Percentiles rank a stretch among this genome's conserved stretches.
Evolutionary conservation across 179 eudicot genomes (phyloP).

Genomic region (Sideroxylon spinosum): DNA sequence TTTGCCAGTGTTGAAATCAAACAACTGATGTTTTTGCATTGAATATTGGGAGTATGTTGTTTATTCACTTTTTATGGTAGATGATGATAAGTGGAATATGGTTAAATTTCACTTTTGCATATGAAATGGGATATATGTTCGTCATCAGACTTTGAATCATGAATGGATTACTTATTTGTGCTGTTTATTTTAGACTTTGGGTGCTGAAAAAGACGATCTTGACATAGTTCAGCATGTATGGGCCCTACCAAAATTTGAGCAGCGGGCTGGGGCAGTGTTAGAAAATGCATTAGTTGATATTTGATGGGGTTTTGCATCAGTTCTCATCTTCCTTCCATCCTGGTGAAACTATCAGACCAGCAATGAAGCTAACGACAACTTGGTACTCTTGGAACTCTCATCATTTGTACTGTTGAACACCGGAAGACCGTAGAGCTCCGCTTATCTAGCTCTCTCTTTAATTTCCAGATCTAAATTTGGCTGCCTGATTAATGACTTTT

Average conservation of each 20-base stretch:
- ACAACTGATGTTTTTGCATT: too few species aligned
- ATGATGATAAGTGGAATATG: too few species aligned
- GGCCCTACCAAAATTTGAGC: slow-evolving; percentile 90
- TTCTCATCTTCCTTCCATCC: background rate
- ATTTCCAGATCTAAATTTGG: too few species aligned
- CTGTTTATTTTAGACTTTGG: slow-evolving; percentile 50
- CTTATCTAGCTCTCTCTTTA: background rate
- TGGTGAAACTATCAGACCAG: background rate
- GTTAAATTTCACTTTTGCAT: background rate
- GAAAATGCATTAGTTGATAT: slow-evolving; percentile 48
- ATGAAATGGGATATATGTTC: background rate
- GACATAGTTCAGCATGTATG: slow-evolving; percentile 92
- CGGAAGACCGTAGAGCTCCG: background rate
- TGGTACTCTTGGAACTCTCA: too few species aligned
- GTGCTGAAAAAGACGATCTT: slow-evolving; percentile 85
- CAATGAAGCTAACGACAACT: background rate
- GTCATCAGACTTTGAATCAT: background rate
- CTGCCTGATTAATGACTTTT: too few species aligned
- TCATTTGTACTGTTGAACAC: background rate
- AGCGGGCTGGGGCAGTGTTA: slow-evolving; percentile 83
- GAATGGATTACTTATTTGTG: background rate
- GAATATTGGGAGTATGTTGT: too few species aligned
- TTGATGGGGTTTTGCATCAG: background rate
- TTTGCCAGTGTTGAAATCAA: too few species aligned
- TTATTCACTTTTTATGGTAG: too few species aligned